Evolutionary conservation across 108 stramenopile species (phyloP).

Genomic region (Seminavis robusta): DNA sequence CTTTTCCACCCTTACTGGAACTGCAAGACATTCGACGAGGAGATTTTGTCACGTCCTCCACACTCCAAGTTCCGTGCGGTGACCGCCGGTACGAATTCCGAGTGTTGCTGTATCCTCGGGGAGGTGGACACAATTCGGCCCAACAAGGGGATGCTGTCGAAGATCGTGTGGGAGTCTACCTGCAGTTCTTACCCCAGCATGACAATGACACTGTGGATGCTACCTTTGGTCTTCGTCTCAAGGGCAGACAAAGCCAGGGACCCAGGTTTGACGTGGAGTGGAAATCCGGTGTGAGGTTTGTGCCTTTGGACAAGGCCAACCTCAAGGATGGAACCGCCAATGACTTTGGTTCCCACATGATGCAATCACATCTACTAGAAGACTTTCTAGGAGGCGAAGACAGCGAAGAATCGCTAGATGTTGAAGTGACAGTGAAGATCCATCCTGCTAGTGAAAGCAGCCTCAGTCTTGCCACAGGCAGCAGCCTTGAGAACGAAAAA

Average conservation of each 20-base stretch:
- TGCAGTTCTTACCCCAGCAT: slow-evolving; percentile 25
- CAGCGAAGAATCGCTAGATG: slow-evolving; percentile 5
- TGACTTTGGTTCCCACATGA: slow-evolving; percentile 43
- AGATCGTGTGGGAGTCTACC: slow-evolving; percentile 33
- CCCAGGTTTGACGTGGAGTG: slow-evolving; percentile 45
- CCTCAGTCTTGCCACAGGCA: not conserved
- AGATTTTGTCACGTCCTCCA: no score
- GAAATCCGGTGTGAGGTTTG: slow-evolving; percentile 50
- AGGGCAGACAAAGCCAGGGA: slow-evolving; percentile 23
- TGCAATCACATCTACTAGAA: slow-evolving; percentile 33
- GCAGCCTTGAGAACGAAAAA: no score
- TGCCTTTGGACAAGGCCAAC: slow-evolving; percentile 1
- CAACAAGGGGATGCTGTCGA: no score
- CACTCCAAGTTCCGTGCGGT: no score
- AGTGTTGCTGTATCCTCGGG: slow-evolving; percentile 2
- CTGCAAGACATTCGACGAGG: no score
- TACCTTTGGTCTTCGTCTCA: slow-evolving; percentile 41
- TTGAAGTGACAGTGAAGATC: slow-evolving; percentile 21
- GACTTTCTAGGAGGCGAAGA: slow-evolving; percentile 27
- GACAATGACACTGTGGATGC: slow-evolving; percentile 19
- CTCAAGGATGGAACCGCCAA: slow-evolving; percentile 24
- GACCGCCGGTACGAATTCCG: slow-evolving; percentile 1
- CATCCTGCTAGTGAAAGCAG: not conserved
- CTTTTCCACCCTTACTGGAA: no score
- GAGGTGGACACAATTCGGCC: not conserved